Evolutionary conservation across 73 alveolate genomes (phyloP).

Genomic region (Halteria grandinella): DNA sequence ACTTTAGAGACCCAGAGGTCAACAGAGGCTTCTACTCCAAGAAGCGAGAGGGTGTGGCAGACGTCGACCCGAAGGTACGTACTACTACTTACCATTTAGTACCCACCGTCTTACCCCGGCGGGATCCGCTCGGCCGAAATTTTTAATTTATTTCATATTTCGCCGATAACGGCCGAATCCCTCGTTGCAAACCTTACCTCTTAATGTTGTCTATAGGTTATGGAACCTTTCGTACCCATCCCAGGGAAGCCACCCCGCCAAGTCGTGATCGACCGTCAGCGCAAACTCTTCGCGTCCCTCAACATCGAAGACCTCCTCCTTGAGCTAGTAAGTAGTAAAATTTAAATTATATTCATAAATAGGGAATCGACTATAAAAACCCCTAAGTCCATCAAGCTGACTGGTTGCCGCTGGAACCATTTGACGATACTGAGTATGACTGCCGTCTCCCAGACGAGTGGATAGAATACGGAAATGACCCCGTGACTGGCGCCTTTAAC

Average conservation of each 20-base stretch:
- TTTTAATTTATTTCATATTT: no score
- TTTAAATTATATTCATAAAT: slow-evolving; percentile 13
- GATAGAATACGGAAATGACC: slow-evolving; percentile 85
- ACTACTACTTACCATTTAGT: not conserved
- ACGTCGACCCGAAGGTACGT: slow-evolving; percentile 83
- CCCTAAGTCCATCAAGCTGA: slow-evolving; percentile 83
- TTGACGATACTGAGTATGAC: slow-evolving; percentile 99
- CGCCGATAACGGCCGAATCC: no score
- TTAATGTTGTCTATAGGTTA: slow-evolving; percentile 33
- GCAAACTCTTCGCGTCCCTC: slow-evolving; percentile 93
- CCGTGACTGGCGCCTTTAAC: slow-evolving; percentile 79
- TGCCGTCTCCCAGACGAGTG: slow-evolving; percentile 98
- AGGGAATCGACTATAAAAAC: slow-evolving; percentile 86
- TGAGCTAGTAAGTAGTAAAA: slow-evolving; percentile 67
- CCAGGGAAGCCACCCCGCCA: slow-evolving; percentile 97
- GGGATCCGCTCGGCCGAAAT: no score
- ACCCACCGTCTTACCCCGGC: no score
- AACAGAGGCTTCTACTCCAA: slow-evolving; percentile 63
- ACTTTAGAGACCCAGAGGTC: slow-evolving; percentile 60
- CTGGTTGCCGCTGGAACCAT: slow-evolving; percentile 98
- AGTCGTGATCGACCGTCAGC: slow-evolving; percentile 96
- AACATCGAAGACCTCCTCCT: slow-evolving; percentile 89
- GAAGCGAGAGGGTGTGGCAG: slow-evolving; percentile 82
- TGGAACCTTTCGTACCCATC: slow-evolving; percentile 96
- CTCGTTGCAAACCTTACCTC: no score